Evolutionary conservation across 352 stramenopile genomes (phyloP), one percentile per base, ranked within the genome.

Genomic region (Saprolegnia diclina): DNA sequence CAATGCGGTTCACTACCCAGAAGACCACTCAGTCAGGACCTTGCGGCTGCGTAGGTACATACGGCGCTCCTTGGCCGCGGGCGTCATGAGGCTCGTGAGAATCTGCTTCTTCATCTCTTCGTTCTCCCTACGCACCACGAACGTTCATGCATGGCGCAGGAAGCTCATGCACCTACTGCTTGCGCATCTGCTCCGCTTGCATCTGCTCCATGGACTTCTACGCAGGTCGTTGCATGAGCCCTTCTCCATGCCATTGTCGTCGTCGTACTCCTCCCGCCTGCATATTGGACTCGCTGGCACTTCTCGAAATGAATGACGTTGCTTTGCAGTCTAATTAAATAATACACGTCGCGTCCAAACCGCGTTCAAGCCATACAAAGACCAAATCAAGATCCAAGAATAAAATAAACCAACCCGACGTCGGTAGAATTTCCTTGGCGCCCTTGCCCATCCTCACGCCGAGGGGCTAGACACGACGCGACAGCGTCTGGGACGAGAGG

Each of bases 121-220:
- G 56, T 94, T 79, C 66, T 94, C 83, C 71, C 79, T 87, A 29
- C 19, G 32, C 22, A 38, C 35, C 11, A 42, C 3, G 40, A 18
- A 42, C 22, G 24, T 5, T 19, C 56, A 19, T 64, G n/a, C n/a
- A 29, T 21, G 5, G 22, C 18, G 11, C 37, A n/a, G 11, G 11
- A 55, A 62, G 37, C 22, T 5, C n/a, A 24, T 37, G 6, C 6
- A 37, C 77, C 42, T 66, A 94, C 85, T 94, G 81, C 66, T 92
- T 79, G 81, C 91, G 90, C 75, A 86, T 83, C 65, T 92, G 83
- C 75, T 94, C 82, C 52, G 85, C 81, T 73, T 94, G 83, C 76
- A 90, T 89, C 69, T 94, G 80, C 74, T 94, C 86, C 73, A 90
- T 81, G 10, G 79, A 87, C 75, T 88, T 90, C 46, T 80, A 78